Base-by-base conservation (phyloP, 805 yeast species). In the Ogataea polymorpha region DNA sequence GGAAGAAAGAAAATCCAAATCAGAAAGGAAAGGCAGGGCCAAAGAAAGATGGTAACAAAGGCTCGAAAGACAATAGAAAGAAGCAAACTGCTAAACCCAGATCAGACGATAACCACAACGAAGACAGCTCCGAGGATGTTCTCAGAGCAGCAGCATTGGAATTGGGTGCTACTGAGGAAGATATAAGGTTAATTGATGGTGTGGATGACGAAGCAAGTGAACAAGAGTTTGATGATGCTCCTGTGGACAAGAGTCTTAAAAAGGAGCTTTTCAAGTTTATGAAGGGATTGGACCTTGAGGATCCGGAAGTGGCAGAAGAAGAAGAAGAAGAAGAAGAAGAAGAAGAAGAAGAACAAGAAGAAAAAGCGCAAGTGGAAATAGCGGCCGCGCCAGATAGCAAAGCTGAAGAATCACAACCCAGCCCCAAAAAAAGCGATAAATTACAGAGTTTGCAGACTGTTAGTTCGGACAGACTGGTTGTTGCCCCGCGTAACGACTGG, bases 161-260 rank as follows among this genome's bases (percentile, higher is more conserved):
- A 16, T 65, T 90, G 21, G 96, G 97, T 24, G 98, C 96, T 15
- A 74, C 87, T 12, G 93, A 86, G 51, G 90, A 80, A 16, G 97
- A 89, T 60, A 58, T 90, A 33, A 73, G 75, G 32, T 63, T 89
- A 37, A 51, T 90, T 10, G 71, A 73, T 24, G 84, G 72, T 12
- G 77, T 74, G 17, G 53, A 50, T 12, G 57, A 52, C n/a, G 76
- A 68, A 21, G 71, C 66, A 21, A 72, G 79, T 51, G 81, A 75
- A 45, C 71, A 70, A 42, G 80, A 74, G 46, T 72, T 72, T 42
- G 78, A 66, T 23, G 71, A 61, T 21, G 68, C 55, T n/a, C 62
- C 66, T 39, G 74, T 67, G 35, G 77, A 77, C 42, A 59, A 64
- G 21, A 56, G 56, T 0, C 70, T 86, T 21, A 61, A 69, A 9